Evolutionary conservation across 1,284 basidiomycete genomes (phyloP), one percentile per base, ranked within the genome.

Genomic region (Athelia psychrophila): DNA sequence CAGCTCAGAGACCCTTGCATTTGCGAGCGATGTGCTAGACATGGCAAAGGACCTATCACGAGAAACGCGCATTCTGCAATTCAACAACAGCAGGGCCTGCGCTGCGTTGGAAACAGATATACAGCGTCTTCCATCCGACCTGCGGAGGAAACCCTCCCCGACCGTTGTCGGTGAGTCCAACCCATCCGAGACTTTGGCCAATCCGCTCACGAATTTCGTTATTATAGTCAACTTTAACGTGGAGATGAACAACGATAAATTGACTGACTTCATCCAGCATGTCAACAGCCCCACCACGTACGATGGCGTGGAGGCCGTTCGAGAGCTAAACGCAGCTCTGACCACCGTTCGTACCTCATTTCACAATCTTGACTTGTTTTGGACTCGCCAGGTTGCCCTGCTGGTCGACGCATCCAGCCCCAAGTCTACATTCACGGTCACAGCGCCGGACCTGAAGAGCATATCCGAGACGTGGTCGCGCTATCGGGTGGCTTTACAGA

Each of bases 21-120:
- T 46, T 19, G 44, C 44, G 12, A 46, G 44, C 16, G 44, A 46
- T 46, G 44, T 46, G 6, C 24, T 46, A 5, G 44, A n/a, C n/a
- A 24, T 30, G 20, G 44, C 44, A n/a, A 46, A 46, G 44, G 24
- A 46, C 13, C 20, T 46, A n/a, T 46, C 44, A 24, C 20, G 20
- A 19, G 44, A 46, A 23, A 23, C 24, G 5, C n/a, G 19, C n/a
- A n/a, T 23, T 23, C 22, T 46, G 44, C 16, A 46, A 23, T 16
- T 23, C 15, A 30, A 23, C 16, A n/a, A 46, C 24, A n/a, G 23
- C 16, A 46, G 24, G 25, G 44, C 44, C n/a, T n/a, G 15, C 18
- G 23, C 8, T 24, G 25, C 5, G 15, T 23, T 46, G 16, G 22
- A 25, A 10, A 23, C 6, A 6, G 16, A 46, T 46, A 4, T n/a